Evolutionary conservation across 2,329 filamentous ascomycete genomes (phyloP).

Genomic region (Colletotrichum sp.): DNA sequence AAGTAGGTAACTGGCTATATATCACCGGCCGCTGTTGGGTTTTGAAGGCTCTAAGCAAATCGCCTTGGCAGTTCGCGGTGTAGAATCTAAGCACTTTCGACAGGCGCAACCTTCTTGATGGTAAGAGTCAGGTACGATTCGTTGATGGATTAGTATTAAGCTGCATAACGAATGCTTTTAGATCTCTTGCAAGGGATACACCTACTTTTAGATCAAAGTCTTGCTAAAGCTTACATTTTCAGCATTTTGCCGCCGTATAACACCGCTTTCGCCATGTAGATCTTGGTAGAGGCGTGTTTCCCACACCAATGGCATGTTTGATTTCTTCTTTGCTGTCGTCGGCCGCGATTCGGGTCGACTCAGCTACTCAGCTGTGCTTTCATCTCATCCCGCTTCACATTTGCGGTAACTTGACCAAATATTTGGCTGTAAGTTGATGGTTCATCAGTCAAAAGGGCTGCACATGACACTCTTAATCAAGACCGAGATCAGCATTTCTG

Average conservation of each 20-base stretch:
- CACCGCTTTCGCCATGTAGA: background rate
- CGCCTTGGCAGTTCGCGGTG: background rate
- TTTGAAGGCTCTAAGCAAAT: background rate
- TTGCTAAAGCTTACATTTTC: background rate
- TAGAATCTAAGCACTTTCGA: background rate
- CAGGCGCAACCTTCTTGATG: background rate
- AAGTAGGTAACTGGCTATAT: background rate
- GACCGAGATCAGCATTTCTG: background rate
- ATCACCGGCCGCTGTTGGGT: background rate
- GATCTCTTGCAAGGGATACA: background rate
- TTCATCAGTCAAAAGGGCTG: background rate
- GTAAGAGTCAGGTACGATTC: background rate
- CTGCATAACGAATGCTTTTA: background rate
- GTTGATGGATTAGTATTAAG: background rate
- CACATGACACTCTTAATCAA: background rate
- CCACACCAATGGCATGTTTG: background rate
- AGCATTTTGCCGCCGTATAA: background rate
- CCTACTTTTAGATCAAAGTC: background rate
- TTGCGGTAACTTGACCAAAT: background rate
- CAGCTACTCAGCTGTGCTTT: background rate
- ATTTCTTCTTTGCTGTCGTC: background rate
- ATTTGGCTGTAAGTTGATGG: background rate
- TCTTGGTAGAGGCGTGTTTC: background rate
- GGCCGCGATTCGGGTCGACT: background rate
- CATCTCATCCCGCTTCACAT: background rate